Evolutionary conservation across 2,329 filamentous ascomycete species (phyloP).

Genomic region (Botrytis elliptica): DNA sequence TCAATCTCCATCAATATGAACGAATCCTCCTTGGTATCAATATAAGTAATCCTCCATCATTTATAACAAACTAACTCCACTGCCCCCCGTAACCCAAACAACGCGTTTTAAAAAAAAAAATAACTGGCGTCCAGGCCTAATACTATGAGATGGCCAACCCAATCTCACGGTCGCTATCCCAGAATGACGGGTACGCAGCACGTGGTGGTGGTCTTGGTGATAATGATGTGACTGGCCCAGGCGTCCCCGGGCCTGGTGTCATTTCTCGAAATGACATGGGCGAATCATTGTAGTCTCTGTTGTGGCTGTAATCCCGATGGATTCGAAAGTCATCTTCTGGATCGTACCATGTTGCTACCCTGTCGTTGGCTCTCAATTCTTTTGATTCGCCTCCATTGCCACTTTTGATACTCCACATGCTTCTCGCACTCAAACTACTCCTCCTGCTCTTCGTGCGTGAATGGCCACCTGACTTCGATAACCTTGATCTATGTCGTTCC

Average conservation of each 20-base stretch:
- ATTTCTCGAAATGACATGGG: conserved; percentile 20
- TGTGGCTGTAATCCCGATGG: conserved; percentile 24
- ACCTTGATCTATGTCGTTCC: conserved; percentile 53
- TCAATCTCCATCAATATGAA: conserved; percentile 1
- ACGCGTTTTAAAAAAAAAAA: conserved; percentile 5
- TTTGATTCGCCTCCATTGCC: conserved; percentile 22
- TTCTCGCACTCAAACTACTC: conserved; percentile 37
- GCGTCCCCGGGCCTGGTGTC: not conserved
- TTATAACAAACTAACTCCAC: conserved; percentile 19
- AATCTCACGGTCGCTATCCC: conserved; percentile 19
- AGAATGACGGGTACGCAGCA: not conserved
- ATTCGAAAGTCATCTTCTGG: conserved; percentile 28
- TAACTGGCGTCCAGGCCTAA: conserved; percentile 15
- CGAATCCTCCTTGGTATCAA: conserved; percentile 22
- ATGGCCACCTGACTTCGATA: conserved; percentile 47
- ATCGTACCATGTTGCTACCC: conserved; percentile 33
- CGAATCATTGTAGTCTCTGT: conserved; percentile 28
- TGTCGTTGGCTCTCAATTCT: conserved; percentile 28
- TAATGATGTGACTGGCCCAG: conserved; percentile 6
- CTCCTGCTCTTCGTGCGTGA: conserved; percentile 35
- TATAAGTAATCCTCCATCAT: not conserved
- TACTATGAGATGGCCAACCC: conserved; percentile 20
- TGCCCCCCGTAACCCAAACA: not conserved
- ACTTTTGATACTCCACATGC: conserved; percentile 32
- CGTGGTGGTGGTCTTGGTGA: conserved; percentile 16